These are phyloP conservation scores for Phymatotrichopsis omnivora DNA, from an alignment of 2,329 filamentous ascomycete genomes.

Conservation along the genomic window DNA sequence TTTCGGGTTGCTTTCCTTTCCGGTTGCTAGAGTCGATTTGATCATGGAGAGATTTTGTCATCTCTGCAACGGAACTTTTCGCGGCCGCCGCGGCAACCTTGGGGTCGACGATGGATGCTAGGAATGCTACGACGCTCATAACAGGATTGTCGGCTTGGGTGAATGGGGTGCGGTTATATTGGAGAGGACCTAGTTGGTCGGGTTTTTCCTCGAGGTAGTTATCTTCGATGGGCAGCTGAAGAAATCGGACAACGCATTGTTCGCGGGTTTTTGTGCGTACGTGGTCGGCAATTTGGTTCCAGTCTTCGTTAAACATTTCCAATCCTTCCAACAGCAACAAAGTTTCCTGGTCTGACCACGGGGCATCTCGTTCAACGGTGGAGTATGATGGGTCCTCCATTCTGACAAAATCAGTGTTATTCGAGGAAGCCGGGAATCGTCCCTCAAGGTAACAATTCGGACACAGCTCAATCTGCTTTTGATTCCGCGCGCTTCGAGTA, in stretches of 20 bases:
- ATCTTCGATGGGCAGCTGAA: conserved; percentile 94
- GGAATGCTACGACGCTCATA: conserved; percentile 88
- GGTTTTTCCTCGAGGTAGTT: conserved; percentile 81
- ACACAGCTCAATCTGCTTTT: conserved; percentile 56
- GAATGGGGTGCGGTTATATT: conserved; percentile 49
- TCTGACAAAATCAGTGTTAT: conserved; percentile 71
- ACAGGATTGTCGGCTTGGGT: conserved; percentile 91
- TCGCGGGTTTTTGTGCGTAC: conserved; percentile 86
- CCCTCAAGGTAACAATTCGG: conserved; percentile 81
- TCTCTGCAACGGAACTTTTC: conserved; percentile 74
- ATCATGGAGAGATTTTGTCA: conserved; percentile 58
- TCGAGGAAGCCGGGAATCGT: conserved; percentile 62
- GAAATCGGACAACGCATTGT: conserved; percentile 92
- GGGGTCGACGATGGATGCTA: conserved; percentile 83
- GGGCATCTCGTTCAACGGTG: conserved; percentile 69
- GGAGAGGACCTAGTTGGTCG: conserved; percentile 61
- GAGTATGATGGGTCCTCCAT: conserved; percentile 81
- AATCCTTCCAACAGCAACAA: conserved; percentile 83
- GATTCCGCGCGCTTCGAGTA: conserved; percentile 46
- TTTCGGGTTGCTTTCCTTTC: no score
- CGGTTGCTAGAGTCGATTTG: conserved; percentile 26
- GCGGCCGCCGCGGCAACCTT: conserved; percentile 83
- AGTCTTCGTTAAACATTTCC: conserved; percentile 90
- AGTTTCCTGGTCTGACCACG: conserved; percentile 85
- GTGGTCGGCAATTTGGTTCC: conserved; percentile 84